Base-by-base conservation (phyloP, 2,329 filamentous ascomycete species). In the Teratosphaeriaceae sp. region DNA sequence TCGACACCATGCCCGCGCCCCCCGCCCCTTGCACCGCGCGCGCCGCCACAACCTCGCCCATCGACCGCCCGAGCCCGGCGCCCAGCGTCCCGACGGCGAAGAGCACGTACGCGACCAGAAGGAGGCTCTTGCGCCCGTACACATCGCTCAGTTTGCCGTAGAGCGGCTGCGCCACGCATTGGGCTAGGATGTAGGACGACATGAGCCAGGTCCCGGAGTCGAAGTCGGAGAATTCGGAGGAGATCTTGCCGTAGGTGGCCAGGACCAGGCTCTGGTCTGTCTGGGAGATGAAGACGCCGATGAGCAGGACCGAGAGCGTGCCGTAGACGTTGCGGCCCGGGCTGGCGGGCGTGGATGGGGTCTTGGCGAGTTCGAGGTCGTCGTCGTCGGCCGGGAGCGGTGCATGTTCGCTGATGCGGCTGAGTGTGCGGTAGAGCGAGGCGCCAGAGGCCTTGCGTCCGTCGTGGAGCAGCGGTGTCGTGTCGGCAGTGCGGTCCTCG, bases 211-310 rank as follows among this genome's bases (percentile, higher is more conserved):
- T 64, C 1, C 66, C 67, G 18, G 63, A 57, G 9, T 62, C 56
- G 4, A 72, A 54, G 13, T 62, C 59, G 40, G 67, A 51, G 45
- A 73, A 72, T 16, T 71, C 66, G 0, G 70, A 72, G 0, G 69
- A 61, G 30, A 73, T 68, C n/a, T 60, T 68, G 1, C 76, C 74
- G 45, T 83, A 78, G 0, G 82, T 84, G 0, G 84, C 82, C 23
- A 87, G 65, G 0, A 87, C 72, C 0, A 87, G 65, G 1, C 79
- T 81, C 0, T 67, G 64, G 54, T 88, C 84, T 13, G 76, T 74
- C 42, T 81, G 80, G 5, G 76, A 74, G 11, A 84, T 75, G 51
- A 87, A 85, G 12, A 82, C 77, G 9, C 77, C 78, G 70, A 62
- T 49, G 2, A 62, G 43, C 1, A 62, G 49, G 1, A 61, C 57